Conservation (phyloP, 345 rosid genomes). For the Draba incana region DNA sequence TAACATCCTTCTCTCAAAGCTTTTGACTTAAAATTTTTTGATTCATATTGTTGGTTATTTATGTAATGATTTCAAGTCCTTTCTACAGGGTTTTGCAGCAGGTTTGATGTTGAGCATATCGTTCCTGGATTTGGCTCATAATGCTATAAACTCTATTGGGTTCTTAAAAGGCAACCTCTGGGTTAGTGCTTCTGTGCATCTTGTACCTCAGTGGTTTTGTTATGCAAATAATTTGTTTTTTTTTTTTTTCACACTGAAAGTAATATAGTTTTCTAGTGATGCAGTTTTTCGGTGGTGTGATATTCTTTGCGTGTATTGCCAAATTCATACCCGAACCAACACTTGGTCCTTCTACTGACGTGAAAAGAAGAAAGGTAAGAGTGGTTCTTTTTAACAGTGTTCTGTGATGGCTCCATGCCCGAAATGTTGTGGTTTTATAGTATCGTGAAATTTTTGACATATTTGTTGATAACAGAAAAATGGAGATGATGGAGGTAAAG, state of each 20-base stretch:
- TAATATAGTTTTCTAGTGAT: slow-evolving; percentile 42
- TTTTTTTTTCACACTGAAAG: slow-evolving; percentile 16
- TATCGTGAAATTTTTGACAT: no score
- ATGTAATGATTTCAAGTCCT: slow-evolving; percentile 35
- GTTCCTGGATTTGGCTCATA: slow-evolving; percentile 94
- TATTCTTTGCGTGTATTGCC: slow-evolving; percentile 82
- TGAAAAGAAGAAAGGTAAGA: slow-evolving; percentile 71
- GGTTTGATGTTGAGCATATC: slow-evolving; percentile 99
- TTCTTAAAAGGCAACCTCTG: slow-evolving; percentile 94
- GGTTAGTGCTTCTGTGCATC: slow-evolving; percentile 56
- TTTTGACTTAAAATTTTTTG: not conserved
- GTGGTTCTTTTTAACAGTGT: slow-evolving; percentile 26
- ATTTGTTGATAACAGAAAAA: slow-evolving; percentile 58
- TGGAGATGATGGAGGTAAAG: slow-evolving; percentile 79
- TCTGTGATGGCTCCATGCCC: slow-evolving; percentile 8
- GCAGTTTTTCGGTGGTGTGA: slow-evolving; percentile 93
- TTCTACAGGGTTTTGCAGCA: slow-evolving; percentile 92
- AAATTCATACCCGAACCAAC: slow-evolving; percentile 93
- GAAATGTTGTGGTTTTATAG: slow-evolving; percentile 8
- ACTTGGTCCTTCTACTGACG: slow-evolving; percentile 59
- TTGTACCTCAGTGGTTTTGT: slow-evolving; percentile 27
- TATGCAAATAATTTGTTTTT: not conserved
- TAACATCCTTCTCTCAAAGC: not conserved
- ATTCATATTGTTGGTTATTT: slow-evolving; percentile 7
- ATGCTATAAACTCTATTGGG: slow-evolving; percentile 94